Conservation (phyloP, 2,329 filamentous ascomycete species). For the Davidsoniella virescens region DNA sequence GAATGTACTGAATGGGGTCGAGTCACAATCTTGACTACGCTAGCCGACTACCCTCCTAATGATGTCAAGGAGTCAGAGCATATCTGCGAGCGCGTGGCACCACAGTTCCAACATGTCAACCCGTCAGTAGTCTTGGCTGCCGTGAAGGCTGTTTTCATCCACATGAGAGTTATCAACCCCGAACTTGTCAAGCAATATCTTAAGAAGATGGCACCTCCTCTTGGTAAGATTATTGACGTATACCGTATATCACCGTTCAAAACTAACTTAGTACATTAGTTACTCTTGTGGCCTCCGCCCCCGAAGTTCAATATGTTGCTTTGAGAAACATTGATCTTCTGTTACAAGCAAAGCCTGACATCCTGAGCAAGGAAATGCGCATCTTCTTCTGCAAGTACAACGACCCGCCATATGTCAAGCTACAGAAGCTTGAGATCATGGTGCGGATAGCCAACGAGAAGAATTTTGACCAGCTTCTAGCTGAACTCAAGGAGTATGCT, state of each 20-base stretch:
- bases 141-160: conserved; percentile 92
- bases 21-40: conserved; percentile 77
- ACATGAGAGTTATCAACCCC: conserved; percentile 71
- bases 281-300: conserved; percentile 84
- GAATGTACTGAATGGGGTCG: conserved; percentile 98
- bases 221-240: conserved; percentile 41
- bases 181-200: conserved; percentile 73
- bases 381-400: conserved; percentile 99
- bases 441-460: conserved; percentile 95
- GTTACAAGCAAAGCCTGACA: conserved; percentile 88
- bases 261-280: conserved; percentile 34
- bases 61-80: conserved; percentile 95
- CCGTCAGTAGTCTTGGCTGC: conserved; percentile 93
- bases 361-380: conserved; percentile 88
- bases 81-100: conserved; percentile 89
- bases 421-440: conserved; percentile 98
- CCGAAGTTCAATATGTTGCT: conserved; percentile 96
- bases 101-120: conserved; percentile 97
- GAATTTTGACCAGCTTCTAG: conserved; percentile 86
- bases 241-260: neutral
- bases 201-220: conserved; percentile 95
- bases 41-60: conserved; percentile 73
- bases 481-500: conserved; percentile 93
- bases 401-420: conserved; percentile 91
- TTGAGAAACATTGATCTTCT: conserved; percentile 90